These are phyloP conservation scores for Paxillus ammoniavirescens DNA, from an alignment of 768 basidiomycete species.

Conservation along the genomic window DNA sequence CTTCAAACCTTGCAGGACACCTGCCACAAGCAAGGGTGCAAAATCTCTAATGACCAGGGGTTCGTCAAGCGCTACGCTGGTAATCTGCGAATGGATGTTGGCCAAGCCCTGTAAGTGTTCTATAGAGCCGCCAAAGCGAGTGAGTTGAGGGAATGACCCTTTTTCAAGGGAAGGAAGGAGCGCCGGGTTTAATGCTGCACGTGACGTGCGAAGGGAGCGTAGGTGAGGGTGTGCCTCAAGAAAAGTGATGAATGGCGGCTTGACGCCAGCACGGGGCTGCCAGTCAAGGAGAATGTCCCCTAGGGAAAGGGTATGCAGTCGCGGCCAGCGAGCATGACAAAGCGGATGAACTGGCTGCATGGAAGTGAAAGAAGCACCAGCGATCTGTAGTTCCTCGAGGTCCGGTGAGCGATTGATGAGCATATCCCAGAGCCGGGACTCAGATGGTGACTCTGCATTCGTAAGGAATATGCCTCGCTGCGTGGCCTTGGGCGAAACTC, in stretches of 20 bases:
- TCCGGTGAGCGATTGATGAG: slow-evolving; percentile 61
- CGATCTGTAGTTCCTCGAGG: slow-evolving; percentile 60
- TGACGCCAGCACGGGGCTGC: slow-evolving; percentile 39
- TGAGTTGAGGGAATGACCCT: slow-evolving; percentile 47
- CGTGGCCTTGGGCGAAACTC: not conserved
- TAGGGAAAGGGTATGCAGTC: slow-evolving; percentile 54
- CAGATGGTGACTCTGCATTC: slow-evolving; percentile 21
- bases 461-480: slow-evolving; percentile 3
- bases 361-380: slow-evolving; percentile 25
- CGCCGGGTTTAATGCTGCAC: slow-evolving; percentile 50
- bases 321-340: slow-evolving; percentile 65
- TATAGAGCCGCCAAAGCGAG: slow-evolving; percentile 64
- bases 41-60: slow-evolving; percentile 67
- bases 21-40: slow-evolving; percentile 58
- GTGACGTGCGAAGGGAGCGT: slow-evolving; percentile 48
- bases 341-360: slow-evolving; percentile 53
- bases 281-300: slow-evolving; percentile 68
- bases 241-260: slow-evolving; percentile 63
- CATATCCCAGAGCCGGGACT: slow-evolving; percentile 62
- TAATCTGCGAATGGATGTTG: slow-evolving; percentile 44
- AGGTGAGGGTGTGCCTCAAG: slow-evolving; percentile 63
- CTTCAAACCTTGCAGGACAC: slow-evolving; percentile 55
- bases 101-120: slow-evolving; percentile 65
- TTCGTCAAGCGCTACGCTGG: slow-evolving; percentile 61
- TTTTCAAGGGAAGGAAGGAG: slow-evolving; percentile 51